Base-by-base conservation (phyloP, 305 asterid genomes). In the Nicotiana rustica region DNA sequence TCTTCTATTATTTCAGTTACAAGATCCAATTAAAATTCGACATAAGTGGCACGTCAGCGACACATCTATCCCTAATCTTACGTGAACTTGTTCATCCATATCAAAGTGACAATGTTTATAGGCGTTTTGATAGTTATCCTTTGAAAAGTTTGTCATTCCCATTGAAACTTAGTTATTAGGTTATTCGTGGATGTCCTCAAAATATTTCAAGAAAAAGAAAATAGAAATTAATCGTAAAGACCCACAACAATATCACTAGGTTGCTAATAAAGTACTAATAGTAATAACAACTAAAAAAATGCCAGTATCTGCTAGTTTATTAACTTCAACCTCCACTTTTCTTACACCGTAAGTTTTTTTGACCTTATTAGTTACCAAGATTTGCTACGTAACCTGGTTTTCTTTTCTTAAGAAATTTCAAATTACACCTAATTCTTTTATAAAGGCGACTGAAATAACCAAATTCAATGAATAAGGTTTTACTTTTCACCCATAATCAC, bases 1-100 rank as follows among this genome's bases (percentile, higher is more conserved):
- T 85, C 88, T 80, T 61, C 5, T 17, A 52, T 21, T 56, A 64
- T 67, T 35, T 52, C 17, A 52, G 17, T 33, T 81, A 67, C 52
- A 29, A 12, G 68, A 81, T 81, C 25, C 60, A 41, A 66, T 80
- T 12, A 49, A 57, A 67, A 21, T 21, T 71, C 33, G 19, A 71
- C 38, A 49, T 73, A 49, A 4, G 10, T 49, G 79, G 25, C 64
- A 47, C 41, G 77, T 80, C 77, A 65, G 78, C 0, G 18, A 9
- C 61, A 80, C 77, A 65, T 62, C 78, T 13, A 73, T 47, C 31
- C 60, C 8, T 2, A 49, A 73, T 47, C 62, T 49, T 73, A 21
- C 21, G 4, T 47, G 0, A 47, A 71, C 21, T 73, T 47, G 13
- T 25, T 73, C 62, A 73, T 73, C 62, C 41, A 73, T 73, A 49